Evolutionary conservation across 1,284 basidiomycete genomes (phyloP).

Genomic region (Ganoderma multipileum): DNA sequence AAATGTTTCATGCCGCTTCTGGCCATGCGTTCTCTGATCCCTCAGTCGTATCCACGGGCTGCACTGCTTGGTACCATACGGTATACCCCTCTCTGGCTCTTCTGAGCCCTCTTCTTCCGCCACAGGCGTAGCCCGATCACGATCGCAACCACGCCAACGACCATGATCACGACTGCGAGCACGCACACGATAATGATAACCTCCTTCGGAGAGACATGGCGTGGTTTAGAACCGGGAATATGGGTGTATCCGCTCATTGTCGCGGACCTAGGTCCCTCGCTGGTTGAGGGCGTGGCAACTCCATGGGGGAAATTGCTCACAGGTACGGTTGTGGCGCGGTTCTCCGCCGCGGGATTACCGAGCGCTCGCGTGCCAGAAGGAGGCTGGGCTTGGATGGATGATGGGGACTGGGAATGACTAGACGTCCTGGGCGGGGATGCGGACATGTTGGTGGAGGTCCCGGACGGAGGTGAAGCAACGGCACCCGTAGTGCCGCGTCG

Average conservation of each 20-base stretch:
- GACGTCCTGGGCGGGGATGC: background rate
- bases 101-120: background rate
- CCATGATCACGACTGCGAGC: background rate
- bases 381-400: background rate
- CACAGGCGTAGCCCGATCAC: background rate
- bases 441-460: background rate
- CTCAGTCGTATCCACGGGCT: too few relatives aligned
- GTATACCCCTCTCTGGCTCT: background rate
- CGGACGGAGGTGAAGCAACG: background rate
- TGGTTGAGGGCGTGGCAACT: background rate
- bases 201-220: background rate
- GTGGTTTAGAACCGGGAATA: background rate
- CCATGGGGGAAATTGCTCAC: background rate
- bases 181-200: background rate
- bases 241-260: background rate
- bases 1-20: too few relatives aligned
- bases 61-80: background rate
- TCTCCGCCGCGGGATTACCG: background rate
- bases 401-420: background rate
- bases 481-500: background rate
- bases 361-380: background rate
- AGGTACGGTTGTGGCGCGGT: background rate
- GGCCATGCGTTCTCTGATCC: too few relatives aligned
- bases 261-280: background rate
- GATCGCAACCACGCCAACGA: background rate